These are phyloP conservation scores for Fusarium coffeatum DNA, from an alignment of 2,329 filamentous ascomycete genomes.

Conservation along the genomic window DNA sequence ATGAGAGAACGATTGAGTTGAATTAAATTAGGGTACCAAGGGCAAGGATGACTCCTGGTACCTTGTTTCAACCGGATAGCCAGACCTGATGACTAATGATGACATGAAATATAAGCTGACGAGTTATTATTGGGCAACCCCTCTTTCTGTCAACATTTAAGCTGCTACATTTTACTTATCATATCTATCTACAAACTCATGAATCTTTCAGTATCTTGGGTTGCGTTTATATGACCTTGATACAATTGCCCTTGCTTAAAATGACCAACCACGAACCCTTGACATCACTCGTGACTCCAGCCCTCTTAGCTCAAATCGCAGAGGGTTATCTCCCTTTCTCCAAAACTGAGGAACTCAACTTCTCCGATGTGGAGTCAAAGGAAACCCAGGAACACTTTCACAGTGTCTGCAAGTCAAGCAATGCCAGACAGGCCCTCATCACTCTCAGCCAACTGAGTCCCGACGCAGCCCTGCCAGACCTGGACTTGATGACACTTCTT, in stretches of 20 bases:
- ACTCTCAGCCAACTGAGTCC: not conserved
- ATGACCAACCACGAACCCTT: not conserved
- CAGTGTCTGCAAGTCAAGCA: not conserved
- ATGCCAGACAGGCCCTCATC: not conserved
- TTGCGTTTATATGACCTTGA: too few relatives aligned
- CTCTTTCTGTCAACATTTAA: not conserved
- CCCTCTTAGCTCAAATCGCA: not conserved
- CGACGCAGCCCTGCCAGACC: not conserved
- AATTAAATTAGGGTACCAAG: accelerated
- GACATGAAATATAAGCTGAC: not conserved
- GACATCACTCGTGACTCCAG: not conserved
- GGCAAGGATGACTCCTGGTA: accelerated
- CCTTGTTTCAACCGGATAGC: accelerated
- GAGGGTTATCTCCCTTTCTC: not conserved
- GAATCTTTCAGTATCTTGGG: accelerated
- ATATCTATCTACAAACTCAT: not conserved
- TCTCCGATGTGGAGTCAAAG: not conserved
- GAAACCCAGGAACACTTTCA: not conserved
- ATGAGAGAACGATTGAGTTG: too few relatives aligned
- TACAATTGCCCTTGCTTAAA: accelerated
- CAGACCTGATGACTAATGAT: not conserved
- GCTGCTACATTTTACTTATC: accelerated
- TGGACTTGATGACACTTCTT: not conserved
- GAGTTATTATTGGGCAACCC: not conserved
- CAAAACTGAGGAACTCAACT: not conserved